Conservation (phyloP, 2,329 filamentous ascomycete species). For the Epichloe brachyelytri region DNA sequence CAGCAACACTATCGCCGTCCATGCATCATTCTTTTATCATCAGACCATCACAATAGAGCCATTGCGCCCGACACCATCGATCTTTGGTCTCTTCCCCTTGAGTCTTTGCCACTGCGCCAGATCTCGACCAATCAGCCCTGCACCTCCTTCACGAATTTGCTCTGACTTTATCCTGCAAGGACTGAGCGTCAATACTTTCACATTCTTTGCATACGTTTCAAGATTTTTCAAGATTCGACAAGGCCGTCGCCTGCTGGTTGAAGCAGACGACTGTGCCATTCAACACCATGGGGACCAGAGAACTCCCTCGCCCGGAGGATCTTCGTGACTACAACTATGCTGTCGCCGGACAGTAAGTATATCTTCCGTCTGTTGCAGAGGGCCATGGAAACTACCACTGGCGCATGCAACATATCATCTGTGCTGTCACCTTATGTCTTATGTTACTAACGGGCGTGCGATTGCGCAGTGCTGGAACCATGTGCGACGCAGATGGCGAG, state of each 20-base stretch:
- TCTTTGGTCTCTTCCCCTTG: background rate
- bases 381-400: background rate
- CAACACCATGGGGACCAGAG: conserved; percentile 17
- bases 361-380: background rate
- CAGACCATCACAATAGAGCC: no score
- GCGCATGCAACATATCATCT: background rate
- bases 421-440: background rate
- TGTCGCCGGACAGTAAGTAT: conserved; percentile 71
- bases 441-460: background rate
- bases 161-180: background rate
- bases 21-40: background rate
- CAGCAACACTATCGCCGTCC: background rate
- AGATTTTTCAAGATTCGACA: no score
- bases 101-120: background rate
- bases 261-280: background rate
- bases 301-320: conserved; percentile 43
- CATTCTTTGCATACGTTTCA: background rate
- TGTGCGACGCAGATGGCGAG: conserved; percentile 70
- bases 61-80: background rate
- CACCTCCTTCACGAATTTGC: background rate
- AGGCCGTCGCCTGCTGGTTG: background rate
- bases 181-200: background rate
- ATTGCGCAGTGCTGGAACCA: conserved; percentile 64
- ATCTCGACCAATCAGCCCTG: background rate
- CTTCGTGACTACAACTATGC: conserved; percentile 60